A percentile compares a stretch with the other conserved stretches of the same genome.
Evolutionary conservation across 805 yeast species (phyloP).

Genomic region (Komagataella ulmi): DNA sequence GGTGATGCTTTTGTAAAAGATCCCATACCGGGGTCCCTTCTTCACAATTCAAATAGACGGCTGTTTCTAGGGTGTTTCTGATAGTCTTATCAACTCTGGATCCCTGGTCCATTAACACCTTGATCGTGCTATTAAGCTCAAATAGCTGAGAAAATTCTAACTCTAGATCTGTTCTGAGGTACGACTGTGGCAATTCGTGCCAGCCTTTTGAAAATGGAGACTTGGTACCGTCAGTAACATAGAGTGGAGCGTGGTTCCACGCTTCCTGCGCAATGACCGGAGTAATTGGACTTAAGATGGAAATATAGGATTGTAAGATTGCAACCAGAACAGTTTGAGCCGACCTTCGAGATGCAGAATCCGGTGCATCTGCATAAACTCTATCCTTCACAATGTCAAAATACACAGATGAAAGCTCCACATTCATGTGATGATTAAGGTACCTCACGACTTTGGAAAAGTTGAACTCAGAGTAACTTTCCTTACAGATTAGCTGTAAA

Average conservation of each 20-base stretch:
- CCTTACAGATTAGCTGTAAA: constrained; percentile 27
- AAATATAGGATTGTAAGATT: constrained; percentile 47
- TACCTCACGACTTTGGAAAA: constrained; percentile 61
- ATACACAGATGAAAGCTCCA: constrained; percentile 67
- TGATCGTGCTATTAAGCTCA: constrained; percentile 31
- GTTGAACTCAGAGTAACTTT: constrained; percentile 41
- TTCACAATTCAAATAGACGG: constrained; percentile 21
- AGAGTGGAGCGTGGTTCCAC: constrained; percentile 47
- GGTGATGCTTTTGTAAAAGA: constrained; percentile 16
- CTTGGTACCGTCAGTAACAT: constrained; percentile 11
- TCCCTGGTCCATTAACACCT: constrained; percentile 41
- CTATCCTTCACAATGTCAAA: constrained; percentile 81
- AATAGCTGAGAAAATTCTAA: constrained; percentile 28
- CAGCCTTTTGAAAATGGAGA: constrained; percentile 39
- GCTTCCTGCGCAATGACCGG: constrained; percentile 84
- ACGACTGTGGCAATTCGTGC: constrained; percentile 21
- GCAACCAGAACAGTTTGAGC: constrained; percentile 54
- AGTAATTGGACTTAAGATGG: constrained; percentile 63
- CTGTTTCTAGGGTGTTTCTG: constrained; percentile 48
- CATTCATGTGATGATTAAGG: constrained; percentile 59
- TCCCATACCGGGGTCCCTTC: constrained; percentile 3
- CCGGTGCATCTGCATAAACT: constrained; percentile 53
- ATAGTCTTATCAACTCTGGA: constrained; percentile 35
- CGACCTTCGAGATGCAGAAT: constrained; percentile 36
- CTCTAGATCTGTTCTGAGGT: constrained; percentile 21